Evolutionary conservation across 805 yeast species (phyloP).

Genomic region (Yarrowia sp.): DNA sequence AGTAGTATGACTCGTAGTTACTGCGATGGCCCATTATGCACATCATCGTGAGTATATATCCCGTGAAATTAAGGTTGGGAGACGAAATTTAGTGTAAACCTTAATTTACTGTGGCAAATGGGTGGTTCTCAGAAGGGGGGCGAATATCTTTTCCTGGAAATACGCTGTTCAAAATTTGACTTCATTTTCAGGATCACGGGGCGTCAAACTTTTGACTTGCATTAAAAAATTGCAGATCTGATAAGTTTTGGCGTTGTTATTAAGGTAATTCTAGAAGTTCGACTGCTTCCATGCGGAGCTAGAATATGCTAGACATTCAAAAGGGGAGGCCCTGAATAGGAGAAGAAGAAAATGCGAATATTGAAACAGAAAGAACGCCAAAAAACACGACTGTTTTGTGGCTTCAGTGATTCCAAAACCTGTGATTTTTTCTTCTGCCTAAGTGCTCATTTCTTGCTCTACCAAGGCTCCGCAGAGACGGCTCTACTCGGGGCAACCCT

Average conservation of each 20-base stretch:
- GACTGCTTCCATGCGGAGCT: background rate
- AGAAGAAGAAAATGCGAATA: no score
- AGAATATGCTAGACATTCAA: background rate
- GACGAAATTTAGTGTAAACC: background rate
- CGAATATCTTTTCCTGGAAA: background rate
- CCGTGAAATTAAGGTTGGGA: slow-evolving; percentile 5
- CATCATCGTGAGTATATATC: slow-evolving; percentile 16
- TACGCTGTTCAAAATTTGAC: background rate
- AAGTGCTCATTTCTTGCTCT: no score
- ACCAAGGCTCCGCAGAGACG: no score
- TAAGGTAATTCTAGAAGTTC: no score
- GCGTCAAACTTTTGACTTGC: no score
- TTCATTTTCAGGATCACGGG: no score
- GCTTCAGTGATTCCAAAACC: no score
- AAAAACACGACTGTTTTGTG: no score
- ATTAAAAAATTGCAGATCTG: no score
- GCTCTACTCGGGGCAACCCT: background rate
- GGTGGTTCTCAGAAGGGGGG: background rate
- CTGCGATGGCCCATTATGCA: slow-evolving; percentile 15
- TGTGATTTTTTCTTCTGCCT: no score
- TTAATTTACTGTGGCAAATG: background rate
- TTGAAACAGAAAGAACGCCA: background rate
- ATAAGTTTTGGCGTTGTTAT: no score
- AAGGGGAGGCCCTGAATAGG: background rate
- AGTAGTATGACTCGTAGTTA: background rate